A percentile compares a stretch with the other conserved stretches of the same genome.
Evolutionary conservation across 495 filamentous ascomycete genomes (phyloP).

Genomic region (Terfezia claveryi): DNA sequence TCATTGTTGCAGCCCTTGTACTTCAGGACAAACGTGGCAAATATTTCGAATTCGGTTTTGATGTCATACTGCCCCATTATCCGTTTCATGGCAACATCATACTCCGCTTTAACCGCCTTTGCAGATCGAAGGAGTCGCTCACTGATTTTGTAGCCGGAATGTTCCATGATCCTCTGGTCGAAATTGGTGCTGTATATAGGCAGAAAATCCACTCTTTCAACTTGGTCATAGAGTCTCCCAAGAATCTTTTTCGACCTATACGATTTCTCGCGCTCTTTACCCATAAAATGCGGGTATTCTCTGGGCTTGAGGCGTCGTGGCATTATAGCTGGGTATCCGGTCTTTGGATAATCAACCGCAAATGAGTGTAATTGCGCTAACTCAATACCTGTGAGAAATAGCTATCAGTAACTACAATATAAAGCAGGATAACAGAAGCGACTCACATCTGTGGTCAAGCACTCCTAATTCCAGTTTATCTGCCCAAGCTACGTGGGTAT

Average conservation of each 20-base stretch:
- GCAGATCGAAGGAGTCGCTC: constrained; percentile 34
- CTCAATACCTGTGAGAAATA: constrained; percentile 27
- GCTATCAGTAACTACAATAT: constrained; percentile 1
- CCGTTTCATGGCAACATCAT: constrained; percentile 54
- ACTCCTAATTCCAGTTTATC: constrained; percentile 42
- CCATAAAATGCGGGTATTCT: constrained; percentile 80
- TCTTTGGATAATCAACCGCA: constrained; percentile 86
- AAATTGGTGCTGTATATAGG: constrained; percentile 50
- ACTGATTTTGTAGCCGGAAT: constrained; percentile 29
- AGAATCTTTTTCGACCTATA: constrained; percentile 55
- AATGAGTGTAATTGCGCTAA: constrained; percentile 69
- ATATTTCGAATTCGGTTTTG: constrained; percentile 75
- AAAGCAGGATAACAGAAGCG: neutral
- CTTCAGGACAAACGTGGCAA: constrained; percentile 58
- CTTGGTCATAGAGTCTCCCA: constrained; percentile 61
- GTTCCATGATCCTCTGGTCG: constrained; percentile 43
- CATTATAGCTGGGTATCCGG: constrained; percentile 55
- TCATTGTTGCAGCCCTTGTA: constrained; percentile 43
- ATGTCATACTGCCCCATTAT: constrained; percentile 77
- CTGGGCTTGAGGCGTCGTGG: constrained; percentile 32
- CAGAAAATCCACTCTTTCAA: constrained; percentile 43
- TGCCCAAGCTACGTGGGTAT: constrained; percentile 58
- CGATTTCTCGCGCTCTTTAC: constrained; percentile 33
- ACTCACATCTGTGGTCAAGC: constrained; percentile 41
- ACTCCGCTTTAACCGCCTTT: constrained; percentile 44